phyloP scores from a whole-genome alignment of 2,329 filamentous ascomycete genomes.

The Cladosporium oxysporum region DNA sequence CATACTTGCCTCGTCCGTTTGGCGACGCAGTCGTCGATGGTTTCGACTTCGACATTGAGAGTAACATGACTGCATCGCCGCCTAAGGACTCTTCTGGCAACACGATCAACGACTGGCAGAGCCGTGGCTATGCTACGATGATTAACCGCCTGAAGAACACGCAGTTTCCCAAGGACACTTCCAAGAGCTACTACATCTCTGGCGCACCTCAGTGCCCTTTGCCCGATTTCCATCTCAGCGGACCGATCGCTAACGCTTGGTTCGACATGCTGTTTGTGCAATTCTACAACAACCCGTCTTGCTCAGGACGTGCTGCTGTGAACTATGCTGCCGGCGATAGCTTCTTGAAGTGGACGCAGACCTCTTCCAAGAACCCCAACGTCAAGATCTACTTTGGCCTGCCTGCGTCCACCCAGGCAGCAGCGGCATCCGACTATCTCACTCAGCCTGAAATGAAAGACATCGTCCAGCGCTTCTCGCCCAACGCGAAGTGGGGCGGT shows the following conservation, averaged over 20 bases:
- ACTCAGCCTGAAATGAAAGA: conserved; percentile 47
- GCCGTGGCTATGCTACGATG: conserved; percentile 44
- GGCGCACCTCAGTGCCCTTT: conserved; percentile 51
- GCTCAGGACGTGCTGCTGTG: conserved; percentile 48
- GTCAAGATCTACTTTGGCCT: conserved; percentile 59
- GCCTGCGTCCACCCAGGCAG: conserved; percentile 31
- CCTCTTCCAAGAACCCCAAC: conserved; percentile 37
- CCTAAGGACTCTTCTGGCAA: conserved; percentile 37
- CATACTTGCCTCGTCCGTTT: conserved; percentile 46
- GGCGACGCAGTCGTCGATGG: conserved; percentile 53
- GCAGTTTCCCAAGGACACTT: conserved; percentile 40
- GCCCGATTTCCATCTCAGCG: conserved; percentile 47
- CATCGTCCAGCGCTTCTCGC: conserved; percentile 48
- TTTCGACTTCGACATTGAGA: conserved; percentile 56
- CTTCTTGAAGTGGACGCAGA: conserved; percentile 49
- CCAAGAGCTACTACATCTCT: conserved; percentile 51
- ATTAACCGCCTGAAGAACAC: conserved; percentile 48
- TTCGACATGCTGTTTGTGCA: conserved; percentile 50
- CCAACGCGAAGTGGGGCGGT: conserved; percentile 53
- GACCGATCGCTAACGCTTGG: conserved; percentile 39
- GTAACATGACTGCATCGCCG: conserved; percentile 26
- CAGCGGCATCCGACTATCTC: conserved; percentile 46
- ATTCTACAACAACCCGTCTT: conserved; percentile 51
- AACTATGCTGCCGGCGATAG: conserved; percentile 42
- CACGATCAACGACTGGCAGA: conserved; percentile 36